phyloP scores from a whole-genome alignment of 345 rosid species.

The Populus tremula region DNA sequence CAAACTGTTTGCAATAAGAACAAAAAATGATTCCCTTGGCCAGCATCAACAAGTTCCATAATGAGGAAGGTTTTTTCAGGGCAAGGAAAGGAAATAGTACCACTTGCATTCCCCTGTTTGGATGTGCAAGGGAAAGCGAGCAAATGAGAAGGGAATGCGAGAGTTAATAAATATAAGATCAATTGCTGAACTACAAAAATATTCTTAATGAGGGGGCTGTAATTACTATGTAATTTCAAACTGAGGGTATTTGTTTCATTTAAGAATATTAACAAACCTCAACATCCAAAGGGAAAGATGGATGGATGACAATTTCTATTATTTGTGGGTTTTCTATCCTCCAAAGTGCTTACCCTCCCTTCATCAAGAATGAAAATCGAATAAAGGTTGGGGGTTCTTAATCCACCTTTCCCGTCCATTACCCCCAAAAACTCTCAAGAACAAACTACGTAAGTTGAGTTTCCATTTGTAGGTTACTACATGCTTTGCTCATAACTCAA shows the following conservation, averaged over 20 bases:
- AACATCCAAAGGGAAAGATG: neutral
- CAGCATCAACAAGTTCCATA: neutral
- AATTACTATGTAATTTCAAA: neutral
- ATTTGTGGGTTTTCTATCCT: neutral
- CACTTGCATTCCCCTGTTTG: neutral
- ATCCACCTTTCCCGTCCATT: neutral
- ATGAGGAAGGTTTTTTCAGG: neutral
- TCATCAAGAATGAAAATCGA: neutral
- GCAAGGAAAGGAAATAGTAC: neutral
- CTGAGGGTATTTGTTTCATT: neutral
- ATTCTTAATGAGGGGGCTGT: neutral
- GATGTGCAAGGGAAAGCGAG: neutral
- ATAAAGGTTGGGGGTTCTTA: neutral
- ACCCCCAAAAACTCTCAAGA: neutral
- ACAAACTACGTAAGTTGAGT: neutral
- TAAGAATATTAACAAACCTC: neutral
- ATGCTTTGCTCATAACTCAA: neutral
- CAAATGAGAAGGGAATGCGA: neutral
- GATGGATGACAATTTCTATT: neutral
- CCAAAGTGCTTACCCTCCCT: neutral
- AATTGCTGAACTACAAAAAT: neutral
- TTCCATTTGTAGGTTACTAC: neutral
- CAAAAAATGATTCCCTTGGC: neutral
- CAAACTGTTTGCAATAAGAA: neutral
- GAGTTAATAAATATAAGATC: neutral